Evolutionary conservation across 495 filamentous ascomycete genomes (phyloP), one percentile per base, ranked within the genome.

Genomic region (Amorphotheca resinae): DNA sequence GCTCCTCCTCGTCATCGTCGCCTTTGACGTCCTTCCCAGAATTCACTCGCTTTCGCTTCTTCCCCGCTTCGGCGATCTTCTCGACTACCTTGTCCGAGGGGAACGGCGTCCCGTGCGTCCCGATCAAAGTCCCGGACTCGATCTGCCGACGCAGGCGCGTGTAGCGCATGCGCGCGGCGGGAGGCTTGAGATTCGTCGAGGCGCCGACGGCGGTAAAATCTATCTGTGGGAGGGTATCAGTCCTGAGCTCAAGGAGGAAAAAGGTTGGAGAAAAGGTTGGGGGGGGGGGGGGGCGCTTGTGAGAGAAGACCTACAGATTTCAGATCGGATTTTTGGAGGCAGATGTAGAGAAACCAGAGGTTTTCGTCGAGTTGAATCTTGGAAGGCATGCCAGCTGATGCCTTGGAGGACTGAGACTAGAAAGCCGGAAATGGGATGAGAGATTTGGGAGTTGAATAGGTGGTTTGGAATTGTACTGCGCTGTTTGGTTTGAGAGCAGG

Each of bases 151-250:
- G 55, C 9, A 67, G 49, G 15, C 64, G 62, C 0, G 33, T 43
- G 46, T 46, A 63, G 26, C 64, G 56, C 60, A 63, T 63, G 7
- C 64, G 58, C 8, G 63, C 64, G 18, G 64, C 64, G 9, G 50
- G 38, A 9, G 50, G 25, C 15, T 62, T 67, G 22, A 65, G 46
- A 16, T 54, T 53, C 2, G 50, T 48, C 8, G 56, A 54, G 6
- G 30, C 35, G 25, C 52, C 59, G 0, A 66, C 62, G 11, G 58
- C 58, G 5, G 49, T 44, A 43, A 56, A 65, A 44, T 66, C 53
- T 17, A 68, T 60, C 65, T 66, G 25, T 31, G 25, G 11, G 18
- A 20, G 22, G 33, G 11, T 32, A 9, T 44, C 31, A 49, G 42
- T 32, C 16, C 11, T 2, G n/a, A n/a, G n/a, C n/a, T n/a, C n/a